Percentiles rank a stretch among this genome's conserved stretches.
phyloP scores from a whole-genome alignment of 768 basidiomycete species.

The Lactifluus hygrophoroides region DNA sequence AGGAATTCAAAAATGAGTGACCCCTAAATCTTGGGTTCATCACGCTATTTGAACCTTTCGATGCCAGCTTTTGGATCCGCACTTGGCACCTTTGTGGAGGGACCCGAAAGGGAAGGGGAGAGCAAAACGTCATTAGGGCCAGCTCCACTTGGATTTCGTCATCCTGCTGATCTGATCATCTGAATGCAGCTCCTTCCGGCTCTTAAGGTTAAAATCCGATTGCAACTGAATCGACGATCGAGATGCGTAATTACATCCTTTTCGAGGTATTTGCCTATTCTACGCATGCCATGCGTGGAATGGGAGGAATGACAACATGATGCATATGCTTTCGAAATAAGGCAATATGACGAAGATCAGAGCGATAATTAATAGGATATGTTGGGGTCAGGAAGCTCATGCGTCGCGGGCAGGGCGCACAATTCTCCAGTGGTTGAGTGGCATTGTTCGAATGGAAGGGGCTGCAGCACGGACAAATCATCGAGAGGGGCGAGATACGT shows the following conservation, averaged over 20 bases:
- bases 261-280: not conserved
- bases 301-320: not conserved
- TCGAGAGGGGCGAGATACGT: constrained; percentile 16
- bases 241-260: not conserved
- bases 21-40: constrained; percentile 7
- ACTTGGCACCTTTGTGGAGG: not conserved
- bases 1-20: not conserved
- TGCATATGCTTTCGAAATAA: not conserved
- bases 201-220: not conserved
- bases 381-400: not conserved
- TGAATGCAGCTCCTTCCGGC: not conserved
- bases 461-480: constrained; percentile 11
- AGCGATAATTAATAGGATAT: not conserved
- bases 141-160: constrained; percentile 10
- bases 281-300: not conserved
- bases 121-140: not conserved
- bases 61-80: constrained; percentile 9
- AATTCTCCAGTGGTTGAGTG: not conserved
- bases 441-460: constrained; percentile 16
- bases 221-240: not conserved
- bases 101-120: not conserved
- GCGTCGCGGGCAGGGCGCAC: not conserved
- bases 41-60: constrained; percentile 11
- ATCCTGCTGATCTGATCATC: not conserved
- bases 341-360: not conserved